A percentile compares a stretch with the other conserved stretches of the same genome.
Conservation (phyloP, 345 rosid genomes). For the Citrus cavaleriei region DNA sequence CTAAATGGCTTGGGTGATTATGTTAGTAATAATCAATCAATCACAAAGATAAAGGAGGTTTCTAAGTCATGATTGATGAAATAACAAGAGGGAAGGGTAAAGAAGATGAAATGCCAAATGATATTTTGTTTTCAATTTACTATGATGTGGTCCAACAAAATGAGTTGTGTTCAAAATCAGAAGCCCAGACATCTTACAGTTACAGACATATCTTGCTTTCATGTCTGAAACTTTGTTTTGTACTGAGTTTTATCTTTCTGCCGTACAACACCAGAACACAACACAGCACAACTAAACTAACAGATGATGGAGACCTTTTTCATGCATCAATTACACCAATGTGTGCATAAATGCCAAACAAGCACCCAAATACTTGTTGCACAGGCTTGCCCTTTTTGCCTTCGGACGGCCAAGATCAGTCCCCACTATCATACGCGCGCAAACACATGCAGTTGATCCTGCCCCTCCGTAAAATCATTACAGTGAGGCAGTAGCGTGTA, state of each 20-base stretch:
- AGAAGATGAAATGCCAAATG: not conserved
- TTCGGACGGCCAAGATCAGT: constrained; percentile 43
- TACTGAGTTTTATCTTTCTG: constrained; percentile 15
- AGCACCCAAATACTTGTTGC: constrained; percentile 28
- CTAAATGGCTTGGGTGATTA: not conserved
- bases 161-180: not conserved
- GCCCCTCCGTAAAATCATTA: constrained; percentile 17
- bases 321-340: constrained; percentile 25
- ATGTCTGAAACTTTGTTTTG: constrained; percentile 15
- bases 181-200: constrained; percentile 10
- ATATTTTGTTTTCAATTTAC: not conserved
- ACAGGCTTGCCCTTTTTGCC: not conserved
- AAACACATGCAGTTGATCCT: constrained; percentile 18
- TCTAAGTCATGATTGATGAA: not conserved
- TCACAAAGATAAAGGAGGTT: not conserved
- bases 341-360: constrained; percentile 26
- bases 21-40: not conserved
- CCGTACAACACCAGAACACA: constrained; percentile 24
- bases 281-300: constrained; percentile 21
- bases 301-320: constrained; percentile 49
- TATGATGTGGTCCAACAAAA: constrained; percentile 3
- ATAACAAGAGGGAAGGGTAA: not conserved
- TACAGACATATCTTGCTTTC: constrained; percentile 10
- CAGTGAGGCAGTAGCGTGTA: no score
- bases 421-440: not conserved